These are phyloP conservation scores for Hanseniaspora hatyaiensis DNA, from an alignment of 805 yeast species.

Conservation along the genomic window DNA sequence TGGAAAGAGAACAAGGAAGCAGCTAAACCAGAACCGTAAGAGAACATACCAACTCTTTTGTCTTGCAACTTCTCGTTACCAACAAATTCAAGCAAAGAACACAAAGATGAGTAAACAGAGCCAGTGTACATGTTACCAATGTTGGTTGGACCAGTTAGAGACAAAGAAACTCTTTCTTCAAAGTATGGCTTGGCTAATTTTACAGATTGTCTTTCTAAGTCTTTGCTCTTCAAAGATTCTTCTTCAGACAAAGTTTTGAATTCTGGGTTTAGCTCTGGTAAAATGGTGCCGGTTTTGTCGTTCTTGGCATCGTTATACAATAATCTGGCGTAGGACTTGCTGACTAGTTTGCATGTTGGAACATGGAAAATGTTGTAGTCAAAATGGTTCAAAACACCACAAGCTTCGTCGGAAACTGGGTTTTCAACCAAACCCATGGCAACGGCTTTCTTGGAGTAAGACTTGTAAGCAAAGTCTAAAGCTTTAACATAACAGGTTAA, in stretches of 20 bases:
- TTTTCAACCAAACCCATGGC: slow-evolving; percentile 37
- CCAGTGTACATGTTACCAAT: slow-evolving; percentile 98
- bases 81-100: slow-evolving; percentile 66
- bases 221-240: slow-evolving; percentile 64
- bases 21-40: slow-evolving; percentile 97
- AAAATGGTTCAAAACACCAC: slow-evolving; percentile 61
- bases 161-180: slow-evolving; percentile 61
- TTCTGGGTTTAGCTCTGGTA: slow-evolving; percentile 44
- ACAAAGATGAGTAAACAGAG: slow-evolving; percentile 74
- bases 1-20: slow-evolving; percentile 71
- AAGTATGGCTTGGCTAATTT: slow-evolving; percentile 58
- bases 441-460: slow-evolving; percentile 67
- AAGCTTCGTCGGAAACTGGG: slow-evolving; percentile 41
- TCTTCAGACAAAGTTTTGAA: slow-evolving; percentile 35
- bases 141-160: slow-evolving; percentile 81
- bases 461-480: slow-evolving; percentile 70
- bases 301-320: slow-evolving; percentile 75
- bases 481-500: slow-evolving; percentile 89
- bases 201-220: slow-evolving; percentile 75
- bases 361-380: slow-evolving; percentile 96
- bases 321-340: slow-evolving; percentile 85
- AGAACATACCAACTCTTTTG: slow-evolving; percentile 83
- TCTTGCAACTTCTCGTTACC: slow-evolving; percentile 63
- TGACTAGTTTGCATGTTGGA: slow-evolving; percentile 91
- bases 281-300: slow-evolving; percentile 42